Percentiles rank a stretch among this genome's conserved stretches.
Conservation (phyloP, 352 stramenopile genomes). For the Globisporangium uncinulatum region DNA sequence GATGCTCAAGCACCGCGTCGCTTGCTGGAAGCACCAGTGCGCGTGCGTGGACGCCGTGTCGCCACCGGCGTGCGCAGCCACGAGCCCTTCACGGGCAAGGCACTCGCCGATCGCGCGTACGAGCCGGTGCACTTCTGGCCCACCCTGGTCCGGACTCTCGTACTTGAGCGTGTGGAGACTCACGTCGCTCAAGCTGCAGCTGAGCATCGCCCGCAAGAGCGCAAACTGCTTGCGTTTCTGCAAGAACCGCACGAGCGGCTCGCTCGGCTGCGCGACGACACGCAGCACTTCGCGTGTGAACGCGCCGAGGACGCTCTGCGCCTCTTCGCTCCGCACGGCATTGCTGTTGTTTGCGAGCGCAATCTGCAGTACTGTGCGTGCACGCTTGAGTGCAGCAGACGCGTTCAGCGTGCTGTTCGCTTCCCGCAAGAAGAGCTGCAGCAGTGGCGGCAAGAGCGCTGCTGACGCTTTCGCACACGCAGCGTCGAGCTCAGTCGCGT, state of each 20-base stretch:
- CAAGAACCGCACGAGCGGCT: slow-evolving; percentile 48
- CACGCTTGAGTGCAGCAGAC: slow-evolving; percentile 44
- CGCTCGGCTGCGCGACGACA: slow-evolving; percentile 46
- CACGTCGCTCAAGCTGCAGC: slow-evolving; percentile 52
- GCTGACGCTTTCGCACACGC: slow-evolving; percentile 34
- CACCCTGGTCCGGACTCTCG: slow-evolving; percentile 20
- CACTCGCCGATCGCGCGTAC: slow-evolving; percentile 64
- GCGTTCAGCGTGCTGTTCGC: slow-evolving; percentile 46
- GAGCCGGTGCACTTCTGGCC: slow-evolving; percentile 33
- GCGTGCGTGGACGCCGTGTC: slow-evolving; percentile 25
- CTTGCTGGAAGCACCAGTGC: slow-evolving; percentile 63
- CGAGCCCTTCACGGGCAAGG: slow-evolving; percentile 50
- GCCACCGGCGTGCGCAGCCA: slow-evolving; percentile 24
- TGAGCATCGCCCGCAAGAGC: slow-evolving; percentile 60
- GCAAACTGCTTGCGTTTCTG: slow-evolving; percentile 66
- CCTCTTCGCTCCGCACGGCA: slow-evolving; percentile 41
- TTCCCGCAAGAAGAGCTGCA: slow-evolving; percentile 61
- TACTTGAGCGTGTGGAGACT: slow-evolving; percentile 36
- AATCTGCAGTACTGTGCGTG: slow-evolving; percentile 35
- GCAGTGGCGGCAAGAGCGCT: slow-evolving; percentile 44
- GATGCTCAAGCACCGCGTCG: slow-evolving; percentile 66
- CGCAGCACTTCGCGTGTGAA: slow-evolving; percentile 56
- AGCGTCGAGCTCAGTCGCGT: slow-evolving; percentile 39
- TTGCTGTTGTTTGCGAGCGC: slow-evolving; percentile 25
- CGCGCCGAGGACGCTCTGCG: slow-evolving; percentile 41